Evolutionary conservation across 2,329 filamentous ascomycete genomes (phyloP).

Genomic region (Paraphaeosphaeria sporulosa): DNA sequence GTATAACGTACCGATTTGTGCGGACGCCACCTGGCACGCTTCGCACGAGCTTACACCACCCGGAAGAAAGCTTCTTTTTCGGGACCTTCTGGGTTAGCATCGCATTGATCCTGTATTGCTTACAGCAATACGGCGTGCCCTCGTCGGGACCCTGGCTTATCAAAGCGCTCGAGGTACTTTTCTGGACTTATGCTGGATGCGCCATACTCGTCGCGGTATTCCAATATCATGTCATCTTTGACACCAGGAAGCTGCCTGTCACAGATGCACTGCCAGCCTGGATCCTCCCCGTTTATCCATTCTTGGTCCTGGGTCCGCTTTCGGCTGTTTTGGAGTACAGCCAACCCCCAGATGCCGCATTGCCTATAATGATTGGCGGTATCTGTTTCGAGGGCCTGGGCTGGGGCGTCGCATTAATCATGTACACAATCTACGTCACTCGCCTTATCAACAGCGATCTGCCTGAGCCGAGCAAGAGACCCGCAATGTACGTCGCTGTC

Average conservation of each 20-base stretch:
- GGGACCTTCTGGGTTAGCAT: slow-evolving; percentile 72
- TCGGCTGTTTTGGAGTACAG: slow-evolving; percentile 44
- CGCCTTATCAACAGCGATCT: slow-evolving; percentile 69
- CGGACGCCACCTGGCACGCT: slow-evolving; percentile 58
- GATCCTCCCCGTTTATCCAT: slow-evolving; percentile 43
- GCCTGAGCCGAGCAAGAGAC: slow-evolving; percentile 50
- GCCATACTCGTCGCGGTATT: slow-evolving; percentile 70
- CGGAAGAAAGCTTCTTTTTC: slow-evolving; percentile 74
- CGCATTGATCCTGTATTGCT: slow-evolving; percentile 50
- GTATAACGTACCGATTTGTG: slow-evolving; percentile 67
- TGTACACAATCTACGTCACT: slow-evolving; percentile 75
- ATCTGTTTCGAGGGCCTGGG: slow-evolving; percentile 74
- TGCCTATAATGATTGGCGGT: slow-evolving; percentile 59
- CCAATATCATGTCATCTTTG: slow-evolving; percentile 98
- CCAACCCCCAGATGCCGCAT: slow-evolving; percentile 38
- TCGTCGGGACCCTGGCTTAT: slow-evolving; percentile 62
- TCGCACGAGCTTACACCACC: slow-evolving; percentile 65
- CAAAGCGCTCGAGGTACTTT: slow-evolving; percentile 67
- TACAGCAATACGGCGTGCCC: slow-evolving; percentile 69
- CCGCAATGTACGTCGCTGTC: slow-evolving; percentile 61
- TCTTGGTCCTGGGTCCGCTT: slow-evolving; percentile 49
- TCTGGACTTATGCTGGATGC: slow-evolving; percentile 72
- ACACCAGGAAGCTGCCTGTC: slow-evolving; percentile 66
- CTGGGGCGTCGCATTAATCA: slow-evolving; percentile 69
- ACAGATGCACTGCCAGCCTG: slow-evolving; percentile 52